Evolutionary conservation across 345 rosid species (phyloP).

Genomic region (Hibiscus syriacus): DNA sequence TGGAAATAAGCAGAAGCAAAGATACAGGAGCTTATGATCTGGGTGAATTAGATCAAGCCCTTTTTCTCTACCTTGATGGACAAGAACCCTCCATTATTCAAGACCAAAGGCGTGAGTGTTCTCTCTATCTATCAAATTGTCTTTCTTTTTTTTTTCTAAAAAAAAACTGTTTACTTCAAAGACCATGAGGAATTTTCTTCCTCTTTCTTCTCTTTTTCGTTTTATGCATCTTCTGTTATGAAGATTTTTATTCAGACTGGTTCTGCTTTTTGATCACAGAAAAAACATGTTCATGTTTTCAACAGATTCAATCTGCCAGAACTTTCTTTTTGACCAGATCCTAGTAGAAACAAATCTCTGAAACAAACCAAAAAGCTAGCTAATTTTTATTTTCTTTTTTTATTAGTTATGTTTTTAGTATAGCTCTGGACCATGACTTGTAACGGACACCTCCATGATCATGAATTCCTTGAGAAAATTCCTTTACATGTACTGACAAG

Average conservation of each 20-base stretch:
- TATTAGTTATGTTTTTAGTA: neutral
- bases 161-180: too few relatives aligned
- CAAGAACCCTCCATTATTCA: slow-evolving; percentile 55
- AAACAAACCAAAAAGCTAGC: neutral
- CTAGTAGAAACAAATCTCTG: slow-evolving; percentile 28
- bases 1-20: slow-evolving; percentile 25
- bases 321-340: slow-evolving; percentile 69
- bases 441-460: slow-evolving; percentile 25
- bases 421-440: slow-evolving; percentile 19
- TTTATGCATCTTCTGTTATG: slow-evolving; percentile 4
- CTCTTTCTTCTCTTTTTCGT: neutral
- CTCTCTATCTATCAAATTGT: too few relatives aligned
- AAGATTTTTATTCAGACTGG: neutral
- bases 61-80: slow-evolving; percentile 89
- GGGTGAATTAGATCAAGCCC: slow-evolving; percentile 94
- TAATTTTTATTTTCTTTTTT: neutral
- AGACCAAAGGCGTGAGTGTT: slow-evolving; percentile 65
- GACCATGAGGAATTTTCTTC: too few relatives aligned
- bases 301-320: slow-evolving; percentile 38
- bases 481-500: slow-evolving; percentile 17
- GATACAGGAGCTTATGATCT: slow-evolving; percentile 53
- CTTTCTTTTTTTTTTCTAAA: too few relatives aligned
- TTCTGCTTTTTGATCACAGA: slow-evolving; percentile 37
- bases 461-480: slow-evolving; percentile 17
- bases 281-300: slow-evolving; percentile 37